Evolutionary conservation across 73 alveolate genomes (phyloP).

Genomic region (Stentor roeselii): DNA sequence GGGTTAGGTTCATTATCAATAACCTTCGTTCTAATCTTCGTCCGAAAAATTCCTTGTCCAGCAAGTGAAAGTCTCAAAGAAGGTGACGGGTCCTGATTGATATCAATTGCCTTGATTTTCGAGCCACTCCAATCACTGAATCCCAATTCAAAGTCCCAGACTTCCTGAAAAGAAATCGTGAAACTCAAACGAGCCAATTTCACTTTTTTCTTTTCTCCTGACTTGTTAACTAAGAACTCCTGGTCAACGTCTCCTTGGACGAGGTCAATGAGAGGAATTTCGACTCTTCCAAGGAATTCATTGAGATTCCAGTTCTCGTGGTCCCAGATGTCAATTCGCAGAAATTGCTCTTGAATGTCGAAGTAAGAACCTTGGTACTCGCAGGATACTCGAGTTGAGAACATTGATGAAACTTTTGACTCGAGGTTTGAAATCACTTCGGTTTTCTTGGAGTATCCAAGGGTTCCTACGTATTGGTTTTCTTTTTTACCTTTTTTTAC

Average conservation of each 20-base stretch:
- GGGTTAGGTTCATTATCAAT: constrained; percentile 23
- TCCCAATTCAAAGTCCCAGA: constrained; percentile 19
- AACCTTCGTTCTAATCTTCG: neutral
- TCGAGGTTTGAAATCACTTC: constrained; percentile 17
- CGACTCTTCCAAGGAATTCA: constrained; percentile 27
- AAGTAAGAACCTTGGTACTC: constrained; percentile 26
- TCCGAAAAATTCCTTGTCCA: neutral
- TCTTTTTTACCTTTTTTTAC: neutral
- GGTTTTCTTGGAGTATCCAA: constrained; percentile 17
- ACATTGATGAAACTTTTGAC: neutral
- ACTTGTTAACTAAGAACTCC: neutral
- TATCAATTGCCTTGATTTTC: neutral
- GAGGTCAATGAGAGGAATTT: constrained; percentile 18
- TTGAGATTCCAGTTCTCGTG: constrained; percentile 3
- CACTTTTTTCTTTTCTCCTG: neutral
- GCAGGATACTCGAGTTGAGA: neutral
- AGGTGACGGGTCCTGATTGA: neutral
- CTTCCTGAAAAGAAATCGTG: constrained; percentile 11
- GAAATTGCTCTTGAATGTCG: constrained; percentile 21
- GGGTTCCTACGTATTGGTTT: constrained; percentile 8
- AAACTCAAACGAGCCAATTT: neutral
- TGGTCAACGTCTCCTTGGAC: constrained; percentile 6
- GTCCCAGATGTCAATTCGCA: constrained; percentile 32
- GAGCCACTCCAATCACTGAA: constrained; percentile 27
- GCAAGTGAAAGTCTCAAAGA: neutral